Percentiles rank a stretch among this genome's conserved stretches.
Evolutionary conservation across 306 rosid genomes (phyloP).

Genomic region (Gastrolobium villosum): DNA sequence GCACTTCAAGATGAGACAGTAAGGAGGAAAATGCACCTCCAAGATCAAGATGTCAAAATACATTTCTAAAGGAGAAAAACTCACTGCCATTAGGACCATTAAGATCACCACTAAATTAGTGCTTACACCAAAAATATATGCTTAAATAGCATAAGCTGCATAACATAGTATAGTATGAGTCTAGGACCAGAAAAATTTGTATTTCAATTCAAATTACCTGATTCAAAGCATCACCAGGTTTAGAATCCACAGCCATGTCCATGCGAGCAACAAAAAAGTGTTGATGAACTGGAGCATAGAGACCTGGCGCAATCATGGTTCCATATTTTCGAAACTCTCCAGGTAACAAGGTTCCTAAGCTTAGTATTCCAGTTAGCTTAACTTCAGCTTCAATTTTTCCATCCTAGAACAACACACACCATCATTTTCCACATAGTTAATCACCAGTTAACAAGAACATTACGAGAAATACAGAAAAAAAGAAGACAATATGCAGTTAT

Average conservation of each 20-base stretch:
- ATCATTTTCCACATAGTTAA: conserved; percentile 37
- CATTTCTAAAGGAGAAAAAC: neutral
- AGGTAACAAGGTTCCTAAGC: conserved; percentile 84
- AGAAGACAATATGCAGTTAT: neutral
- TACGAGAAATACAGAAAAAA: neutral
- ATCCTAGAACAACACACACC: conserved; percentile 63
- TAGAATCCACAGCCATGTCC: conserved; percentile 94
- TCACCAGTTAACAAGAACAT: neutral
- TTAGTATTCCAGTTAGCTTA: conserved; percentile 85
- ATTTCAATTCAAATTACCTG: conserved; percentile 59
- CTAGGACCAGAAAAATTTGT: neutral
- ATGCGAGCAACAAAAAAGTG: conserved; percentile 91
- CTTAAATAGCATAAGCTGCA: conserved; percentile 1
- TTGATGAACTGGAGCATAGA: conserved; percentile 89
- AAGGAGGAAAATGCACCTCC: neutral
- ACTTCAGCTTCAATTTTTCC: conserved; percentile 92
- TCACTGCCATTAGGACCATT: neutral
- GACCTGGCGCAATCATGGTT: conserved; percentile 81
- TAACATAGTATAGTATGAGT: neutral
- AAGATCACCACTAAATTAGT: neutral
- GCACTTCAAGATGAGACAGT: neutral
- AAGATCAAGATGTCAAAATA: neutral
- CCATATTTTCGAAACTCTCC: conserved; percentile 89
- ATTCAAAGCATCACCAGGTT: conserved; percentile 84
- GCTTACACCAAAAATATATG: neutral